These are phyloP conservation scores for Mycena filopes DNA, from an alignment of 768 basidiomycete genomes.

Conservation along the genomic window DNA sequence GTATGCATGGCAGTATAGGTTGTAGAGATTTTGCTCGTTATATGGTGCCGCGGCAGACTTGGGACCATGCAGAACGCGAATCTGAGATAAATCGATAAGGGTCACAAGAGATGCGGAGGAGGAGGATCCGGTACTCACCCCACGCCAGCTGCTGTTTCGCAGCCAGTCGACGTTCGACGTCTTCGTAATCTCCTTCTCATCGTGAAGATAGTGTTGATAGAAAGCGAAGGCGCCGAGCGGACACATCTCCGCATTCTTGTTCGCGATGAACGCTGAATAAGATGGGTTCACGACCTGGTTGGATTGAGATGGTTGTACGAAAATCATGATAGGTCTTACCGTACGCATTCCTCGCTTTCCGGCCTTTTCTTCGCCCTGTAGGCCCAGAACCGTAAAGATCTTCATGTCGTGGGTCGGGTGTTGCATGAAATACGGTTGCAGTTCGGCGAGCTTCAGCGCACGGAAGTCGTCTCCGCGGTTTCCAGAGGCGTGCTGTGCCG, in stretches of 20 bases:
- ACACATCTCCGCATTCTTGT: conserved; percentile 13
- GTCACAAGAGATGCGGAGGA: no score
- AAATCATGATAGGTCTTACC: neutral
- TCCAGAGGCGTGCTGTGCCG: conserved; percentile 40
- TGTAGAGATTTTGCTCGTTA: conserved; percentile 32
- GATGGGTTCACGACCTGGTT: conserved; percentile 14
- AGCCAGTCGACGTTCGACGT: conserved; percentile 5
- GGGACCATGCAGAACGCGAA: conserved; percentile 30
- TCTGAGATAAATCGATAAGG: no score
- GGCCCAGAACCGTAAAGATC: conserved; percentile 36
- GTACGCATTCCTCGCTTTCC: conserved; percentile 21
- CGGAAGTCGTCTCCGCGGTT: conserved; percentile 46
- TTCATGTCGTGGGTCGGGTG: conserved; percentile 38
- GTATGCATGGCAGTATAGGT: conserved; percentile 30
- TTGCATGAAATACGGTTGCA: conserved; percentile 40
- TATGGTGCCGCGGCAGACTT: conserved; percentile 31
- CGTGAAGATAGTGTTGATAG: conserved; percentile 11
- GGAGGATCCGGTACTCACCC: no score
- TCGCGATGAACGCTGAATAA: conserved; percentile 11
- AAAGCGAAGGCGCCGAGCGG: conserved; percentile 12
- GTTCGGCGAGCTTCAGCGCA: conserved; percentile 33
- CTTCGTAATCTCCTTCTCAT: neutral
- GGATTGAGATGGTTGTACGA: neutral
- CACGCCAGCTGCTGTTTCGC: conserved; percentile 3
- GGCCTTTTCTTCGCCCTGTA: conserved; percentile 44